Conservation (phyloP, 805 yeast genomes). For the Ogataea corticis region DNA sequence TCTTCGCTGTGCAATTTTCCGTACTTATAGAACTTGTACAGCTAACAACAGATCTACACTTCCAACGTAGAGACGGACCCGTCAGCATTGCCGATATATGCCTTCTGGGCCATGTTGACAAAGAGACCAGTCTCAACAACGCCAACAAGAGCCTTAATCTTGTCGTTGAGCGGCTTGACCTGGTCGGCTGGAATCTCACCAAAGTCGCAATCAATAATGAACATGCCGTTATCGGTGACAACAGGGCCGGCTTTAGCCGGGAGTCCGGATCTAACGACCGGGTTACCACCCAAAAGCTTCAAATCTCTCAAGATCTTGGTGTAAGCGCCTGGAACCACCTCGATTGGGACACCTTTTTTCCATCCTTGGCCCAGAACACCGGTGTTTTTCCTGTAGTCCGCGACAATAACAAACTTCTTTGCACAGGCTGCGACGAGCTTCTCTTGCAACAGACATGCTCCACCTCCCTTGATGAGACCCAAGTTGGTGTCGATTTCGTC, state of each 20-base stretch:
- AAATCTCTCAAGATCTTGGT: slow-evolving; percentile 72
- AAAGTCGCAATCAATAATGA: slow-evolving; percentile 89
- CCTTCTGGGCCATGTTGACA: slow-evolving; percentile 68
- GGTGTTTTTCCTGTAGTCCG: slow-evolving; percentile 86
- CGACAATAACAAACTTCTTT: slow-evolving; percentile 77
- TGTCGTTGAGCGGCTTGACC: slow-evolving; percentile 53
- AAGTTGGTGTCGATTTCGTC: slow-evolving; percentile 86
- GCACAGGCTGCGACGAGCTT: slow-evolving; percentile 87
- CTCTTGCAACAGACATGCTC: slow-evolving; percentile 96
- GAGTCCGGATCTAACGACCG: slow-evolving; percentile 79
- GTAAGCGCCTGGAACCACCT: slow-evolving; percentile 87
- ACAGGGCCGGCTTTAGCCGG: slow-evolving; percentile 96
- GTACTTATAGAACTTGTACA: no score
- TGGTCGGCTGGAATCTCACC: slow-evolving; percentile 61
- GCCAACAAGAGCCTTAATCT: slow-evolving; percentile 78
- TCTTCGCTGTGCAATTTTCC: no score
- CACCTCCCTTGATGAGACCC: slow-evolving; percentile 96
- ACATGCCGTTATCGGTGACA: slow-evolving; percentile 93
- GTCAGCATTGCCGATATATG: slow-evolving; percentile 85
- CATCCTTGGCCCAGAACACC: slow-evolving; percentile 73
- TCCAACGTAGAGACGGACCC: slow-evolving; percentile 51
- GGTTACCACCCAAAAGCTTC: slow-evolving; percentile 60
- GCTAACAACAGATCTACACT: slow-evolving; percentile 26
- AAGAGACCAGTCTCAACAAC: slow-evolving; percentile 97
- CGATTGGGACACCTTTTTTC: slow-evolving; percentile 93